These are phyloP conservation scores for Westerdykella sp. DNA, from an alignment of 2,329 filamentous ascomycete species.

Conservation along the genomic window DNA sequence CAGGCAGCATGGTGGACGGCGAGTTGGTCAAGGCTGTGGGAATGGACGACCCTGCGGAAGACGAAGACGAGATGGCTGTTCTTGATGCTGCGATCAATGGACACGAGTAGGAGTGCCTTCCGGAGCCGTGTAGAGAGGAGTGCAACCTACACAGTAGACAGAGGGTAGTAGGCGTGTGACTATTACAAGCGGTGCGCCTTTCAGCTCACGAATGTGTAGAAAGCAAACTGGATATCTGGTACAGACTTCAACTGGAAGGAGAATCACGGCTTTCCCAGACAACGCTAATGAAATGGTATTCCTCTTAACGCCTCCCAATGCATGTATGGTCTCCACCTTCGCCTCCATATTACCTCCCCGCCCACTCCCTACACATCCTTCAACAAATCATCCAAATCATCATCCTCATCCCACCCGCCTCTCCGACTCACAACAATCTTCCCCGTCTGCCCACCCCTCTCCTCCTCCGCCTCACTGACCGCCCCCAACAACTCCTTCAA, in stretches of 20 bases:
- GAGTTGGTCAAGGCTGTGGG: slow-evolving; percentile 27
- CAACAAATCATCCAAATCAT: slow-evolving; percentile 56
- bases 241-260: background rate
- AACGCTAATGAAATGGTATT: slow-evolving; percentile 4
- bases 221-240: background rate
- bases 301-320: slow-evolving; percentile 8
- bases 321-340: slow-evolving; percentile 1
- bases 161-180: slow-evolving; percentile 1
- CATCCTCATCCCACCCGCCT: slow-evolving; percentile 72
- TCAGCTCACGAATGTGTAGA: slow-evolving; percentile 2
- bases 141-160: slow-evolving; percentile 2
- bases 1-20: slow-evolving; percentile 26
- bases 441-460: slow-evolving; percentile 53
- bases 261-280: background rate
- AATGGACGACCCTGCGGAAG: slow-evolving; percentile 15
- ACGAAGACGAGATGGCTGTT: slow-evolving; percentile 10
- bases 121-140: slow-evolving; percentile 2
- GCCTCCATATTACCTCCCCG: background rate
- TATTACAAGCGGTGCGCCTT: background rate
- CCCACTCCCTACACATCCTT: slow-evolving; percentile 27
- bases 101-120: too few species aligned
- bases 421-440: slow-evolving; percentile 82
- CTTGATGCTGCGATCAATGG: too few species aligned
- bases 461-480: slow-evolving; percentile 66
- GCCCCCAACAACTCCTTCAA: slow-evolving; percentile 86